Evolutionary conservation across 495 filamentous ascomycete species (phyloP), one percentile per base, ranked within the genome.

Genomic region (Daldinia caldariorum): DNA sequence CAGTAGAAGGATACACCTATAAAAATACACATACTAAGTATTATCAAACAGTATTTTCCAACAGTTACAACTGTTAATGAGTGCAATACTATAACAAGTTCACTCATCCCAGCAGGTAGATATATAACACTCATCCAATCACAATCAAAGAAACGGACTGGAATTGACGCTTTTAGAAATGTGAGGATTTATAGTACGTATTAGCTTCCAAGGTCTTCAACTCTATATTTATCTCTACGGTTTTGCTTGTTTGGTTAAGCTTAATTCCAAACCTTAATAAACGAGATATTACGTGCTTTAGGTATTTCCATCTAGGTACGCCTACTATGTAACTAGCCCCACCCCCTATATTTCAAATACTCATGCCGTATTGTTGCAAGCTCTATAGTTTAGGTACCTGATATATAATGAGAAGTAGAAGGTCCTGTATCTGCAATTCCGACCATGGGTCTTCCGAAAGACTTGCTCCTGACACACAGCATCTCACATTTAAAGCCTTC

Each of bases 161-260:
- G 14, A 51, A 13, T 37, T 22, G 51, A 61, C 65, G 51, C 18
- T 60, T 67, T 67, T 49, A 59, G 65, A 9, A 57, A 61, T 57
- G 1, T 13, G 12, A 20, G 38, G 49, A 12, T 20, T 49, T 16
- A 29, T 56, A 31, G 6, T 61, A 49, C 39, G 57, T 67, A 56
- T 32, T 62, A 39, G 47, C 35, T 53, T 18, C 47, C 12, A 3
- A 10, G 29, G 29, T 18, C 7, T 32, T 59, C 22, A 4, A 16
- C 57, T 4, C 12, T 47, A 13, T 47, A 22, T 26, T 26, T 3
- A 26, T 3, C 26, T 26, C 43, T 20, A 22, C 5, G 9, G 34
- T 35, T 35, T 35, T 35, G 34, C 34, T 35, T 35, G 34, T 4
- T 26, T 43, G 5, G 20, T 43, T 39, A 16, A 39, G 37, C 32